Evolutionary conservation across 1,284 basidiomycete genomes (phyloP), one percentile per base, ranked within the genome.

Genomic region (Phellinidium pouzarii): DNA sequence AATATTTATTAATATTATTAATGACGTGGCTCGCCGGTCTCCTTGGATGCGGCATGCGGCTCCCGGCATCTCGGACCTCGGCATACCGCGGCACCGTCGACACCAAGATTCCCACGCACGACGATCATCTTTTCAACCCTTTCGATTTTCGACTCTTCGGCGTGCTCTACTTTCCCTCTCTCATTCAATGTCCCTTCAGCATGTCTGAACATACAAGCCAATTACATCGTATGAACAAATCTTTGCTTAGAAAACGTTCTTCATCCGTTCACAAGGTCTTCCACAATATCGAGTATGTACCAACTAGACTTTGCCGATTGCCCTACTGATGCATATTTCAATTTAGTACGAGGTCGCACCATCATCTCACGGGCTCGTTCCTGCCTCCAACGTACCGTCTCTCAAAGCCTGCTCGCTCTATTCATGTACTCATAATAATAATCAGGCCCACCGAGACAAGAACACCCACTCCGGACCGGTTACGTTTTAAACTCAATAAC

Each of bases 321-420:
- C 12, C 5, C 8, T 11, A 12, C 25, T 46, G 37, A 23, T 50
- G 40, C 23, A 52, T 17, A 17, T n/a, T 40, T 11, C 4, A n/a
- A 3, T 17, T 20, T 61, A 81, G 77, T 60, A 67, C 71, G 42
- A 78, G 83, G 61, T 72, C 71, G 40, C 64, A 65, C 27, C 82
- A 83, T 64, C 80, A 84, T 61, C 71, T 84, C 20, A 68, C 78
- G 8, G 80, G 80, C 44, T 70, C 79, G 4, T 80, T 84, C 65
- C 61, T 76, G 44, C 76, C 80, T 2, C 79, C 83, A 63, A 84
- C 81, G 82, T 84, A 63, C 53, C 73, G 64, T 43, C 42, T 25
- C 11, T 43, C 20, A 11, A 8, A 11, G 3, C 6, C 3, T 34
- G 31, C 2, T 34, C 12, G 11, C 38, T 47, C 44, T 36, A 54